Evolutionary conservation across 257 asterid genomes (phyloP).

Genomic region (Solanum bulbocastanum): DNA sequence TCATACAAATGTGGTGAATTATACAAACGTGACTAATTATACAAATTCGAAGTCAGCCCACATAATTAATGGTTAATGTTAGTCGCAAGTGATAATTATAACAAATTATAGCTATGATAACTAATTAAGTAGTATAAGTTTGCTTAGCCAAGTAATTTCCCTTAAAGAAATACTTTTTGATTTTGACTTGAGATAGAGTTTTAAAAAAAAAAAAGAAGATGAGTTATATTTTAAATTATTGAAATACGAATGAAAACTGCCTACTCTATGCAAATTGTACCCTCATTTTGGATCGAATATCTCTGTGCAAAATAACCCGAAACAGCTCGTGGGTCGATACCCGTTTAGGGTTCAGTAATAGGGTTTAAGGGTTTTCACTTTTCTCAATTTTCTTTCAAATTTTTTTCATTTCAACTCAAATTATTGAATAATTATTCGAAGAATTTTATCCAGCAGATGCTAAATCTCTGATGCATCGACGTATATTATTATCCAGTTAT

Average conservation of each 20-base stretch:
- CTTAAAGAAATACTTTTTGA: too few relatives aligned
- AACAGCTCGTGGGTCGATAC: neutral
- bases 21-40: too few relatives aligned
- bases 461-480: slow-evolving; percentile 42
- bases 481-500: slow-evolving; percentile 23
- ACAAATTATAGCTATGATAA: too few relatives aligned
- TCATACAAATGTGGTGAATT: too few relatives aligned
- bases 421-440: neutral
- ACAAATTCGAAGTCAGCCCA: rapidly evolving
- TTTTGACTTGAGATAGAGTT: too few relatives aligned
- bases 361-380: neutral
- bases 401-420: neutral
- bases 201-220: too few relatives aligned
- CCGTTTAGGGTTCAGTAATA: neutral
- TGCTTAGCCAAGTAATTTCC: too few relatives aligned
- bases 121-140: too few relatives aligned
- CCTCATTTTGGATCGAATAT: neutral
- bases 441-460: neutral
- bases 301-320: neutral
- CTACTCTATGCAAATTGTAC: neutral
- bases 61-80: too few relatives aligned
- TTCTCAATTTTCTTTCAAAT: neutral
- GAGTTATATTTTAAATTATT: too few relatives aligned
- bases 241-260: neutral
- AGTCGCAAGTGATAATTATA: too few relatives aligned